phyloP scores from a whole-genome alignment of 2,329 filamentous ascomycete genomes.

The Penicillium italicum region DNA sequence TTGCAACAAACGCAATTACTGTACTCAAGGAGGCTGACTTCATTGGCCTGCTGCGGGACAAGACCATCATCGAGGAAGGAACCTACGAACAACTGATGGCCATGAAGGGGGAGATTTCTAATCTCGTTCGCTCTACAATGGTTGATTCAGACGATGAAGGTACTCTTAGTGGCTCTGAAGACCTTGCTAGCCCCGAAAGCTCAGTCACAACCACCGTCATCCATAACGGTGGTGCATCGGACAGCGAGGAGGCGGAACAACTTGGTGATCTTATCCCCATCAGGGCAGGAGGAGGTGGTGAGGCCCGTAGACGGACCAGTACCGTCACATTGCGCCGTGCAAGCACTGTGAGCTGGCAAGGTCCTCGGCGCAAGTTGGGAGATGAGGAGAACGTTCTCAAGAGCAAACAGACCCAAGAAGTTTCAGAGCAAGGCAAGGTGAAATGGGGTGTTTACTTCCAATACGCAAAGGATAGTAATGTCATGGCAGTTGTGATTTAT shows the following conservation, averaged over 20 bases:
- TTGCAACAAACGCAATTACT: slow-evolving; percentile 92
- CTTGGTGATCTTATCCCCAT: slow-evolving; percentile 76
- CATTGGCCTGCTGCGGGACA: slow-evolving; percentile 79
- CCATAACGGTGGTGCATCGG: slow-evolving; percentile 51
- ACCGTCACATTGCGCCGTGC: slow-evolving; percentile 80
- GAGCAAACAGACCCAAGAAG: slow-evolving; percentile 83
- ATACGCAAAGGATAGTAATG: slow-evolving; percentile 92
- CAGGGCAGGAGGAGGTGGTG: slow-evolving; percentile 57
- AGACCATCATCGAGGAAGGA: slow-evolving; percentile 78
- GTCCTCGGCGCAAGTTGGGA: slow-evolving; percentile 74
- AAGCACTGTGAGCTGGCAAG: slow-evolving; percentile 84
- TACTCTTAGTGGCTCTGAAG: slow-evolving; percentile 53
- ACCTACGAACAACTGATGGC: slow-evolving; percentile 88
- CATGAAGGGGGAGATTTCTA: slow-evolving; percentile 86
- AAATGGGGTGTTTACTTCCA: slow-evolving; percentile 94
- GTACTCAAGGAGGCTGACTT: slow-evolving; percentile 86
- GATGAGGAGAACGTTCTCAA: slow-evolving; percentile 74
- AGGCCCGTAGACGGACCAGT: slow-evolving; percentile 61
- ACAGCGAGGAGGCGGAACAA: slow-evolving; percentile 63
- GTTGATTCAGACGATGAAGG: slow-evolving; percentile 41
- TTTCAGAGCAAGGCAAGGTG: slow-evolving; percentile 90
- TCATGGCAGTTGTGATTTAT: slow-evolving; percentile 79
- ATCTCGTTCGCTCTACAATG: slow-evolving; percentile 73
- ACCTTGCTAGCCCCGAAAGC: slow-evolving; percentile 68
- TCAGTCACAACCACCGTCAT: slow-evolving; percentile 53